phyloP scores from a whole-genome alignment of 2,329 filamentous ascomycete genomes.

The Fusarium anthophilum region DNA sequence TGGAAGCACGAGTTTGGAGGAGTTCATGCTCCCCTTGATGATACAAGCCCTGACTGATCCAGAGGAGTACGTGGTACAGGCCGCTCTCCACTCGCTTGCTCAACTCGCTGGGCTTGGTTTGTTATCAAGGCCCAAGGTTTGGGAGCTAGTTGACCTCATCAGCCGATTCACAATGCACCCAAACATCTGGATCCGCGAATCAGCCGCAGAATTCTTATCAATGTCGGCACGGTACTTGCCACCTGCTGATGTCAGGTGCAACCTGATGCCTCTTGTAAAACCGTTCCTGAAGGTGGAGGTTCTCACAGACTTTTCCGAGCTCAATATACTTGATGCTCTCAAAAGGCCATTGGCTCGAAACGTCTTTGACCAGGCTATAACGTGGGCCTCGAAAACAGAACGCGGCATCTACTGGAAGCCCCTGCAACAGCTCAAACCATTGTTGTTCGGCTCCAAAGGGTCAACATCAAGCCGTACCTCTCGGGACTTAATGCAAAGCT shows the following conservation, averaged over 20 bases:
- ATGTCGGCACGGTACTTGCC: constrained; percentile 80
- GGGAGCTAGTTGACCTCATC: constrained; percentile 87
- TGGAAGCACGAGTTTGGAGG: constrained; percentile 87
- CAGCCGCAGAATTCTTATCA: constrained; percentile 84
- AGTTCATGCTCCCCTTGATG: constrained; percentile 96
- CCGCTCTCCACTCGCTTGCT: constrained; percentile 86
- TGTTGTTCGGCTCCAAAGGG: constrained; percentile 69
- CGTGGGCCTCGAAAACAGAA: constrained; percentile 86
- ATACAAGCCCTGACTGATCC: constrained; percentile 91
- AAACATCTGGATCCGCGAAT: constrained; percentile 94
- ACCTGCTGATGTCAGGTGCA: constrained; percentile 82
- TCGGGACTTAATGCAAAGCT: constrained; percentile 64
- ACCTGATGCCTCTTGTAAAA: constrained; percentile 80
- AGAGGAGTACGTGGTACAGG: constrained; percentile 94
- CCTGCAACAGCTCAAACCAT: constrained; percentile 70
- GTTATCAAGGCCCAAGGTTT: constrained; percentile 83
- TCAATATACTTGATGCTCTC: constrained; percentile 80
- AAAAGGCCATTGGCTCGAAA: constrained; percentile 82
- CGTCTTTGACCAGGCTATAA: constrained; percentile 84
- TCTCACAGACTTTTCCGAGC: constrained; percentile 72
- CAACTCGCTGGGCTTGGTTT: constrained; percentile 89
- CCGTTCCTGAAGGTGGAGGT: constrained; percentile 83
- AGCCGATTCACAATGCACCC: constrained; percentile 91
- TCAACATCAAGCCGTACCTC: constrained; percentile 64
- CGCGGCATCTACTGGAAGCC: constrained; percentile 89